These are phyloP conservation scores for Cutaneotrichosporon cutaneum DNA, from an alignment of 1,284 basidiomycete species.

Conservation along the genomic window DNA sequence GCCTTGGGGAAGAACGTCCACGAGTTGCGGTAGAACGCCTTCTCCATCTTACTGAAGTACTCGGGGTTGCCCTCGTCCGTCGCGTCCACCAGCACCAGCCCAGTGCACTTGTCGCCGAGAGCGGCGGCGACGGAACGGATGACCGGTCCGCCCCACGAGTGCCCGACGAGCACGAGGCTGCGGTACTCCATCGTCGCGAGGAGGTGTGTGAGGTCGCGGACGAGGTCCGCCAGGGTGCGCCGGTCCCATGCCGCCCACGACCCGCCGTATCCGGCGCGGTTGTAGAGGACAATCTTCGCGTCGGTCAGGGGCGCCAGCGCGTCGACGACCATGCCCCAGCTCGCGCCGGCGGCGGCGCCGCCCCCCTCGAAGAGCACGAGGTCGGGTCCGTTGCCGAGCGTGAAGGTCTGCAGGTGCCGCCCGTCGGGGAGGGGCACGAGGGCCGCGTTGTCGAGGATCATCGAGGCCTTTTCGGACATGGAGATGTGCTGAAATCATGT, in stretches of 20 bases:
- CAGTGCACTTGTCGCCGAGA: neutral
- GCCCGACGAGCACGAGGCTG: slow-evolving; percentile 13
- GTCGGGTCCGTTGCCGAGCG: slow-evolving; percentile 1
- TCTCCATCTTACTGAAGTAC: slow-evolving; percentile 10
- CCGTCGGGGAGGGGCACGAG: slow-evolving; percentile 2
- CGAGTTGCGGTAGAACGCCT: slow-evolving; percentile 11
- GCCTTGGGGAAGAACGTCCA: slow-evolving; percentile 12
- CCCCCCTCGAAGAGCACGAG: slow-evolving; percentile 13
- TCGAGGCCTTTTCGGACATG: slow-evolving; percentile 1
- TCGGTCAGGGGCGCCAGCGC: neutral
- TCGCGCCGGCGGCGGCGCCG: neutral
- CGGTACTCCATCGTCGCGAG: slow-evolving; percentile 1
- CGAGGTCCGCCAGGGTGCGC: slow-evolving; percentile 11
- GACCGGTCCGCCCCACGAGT: slow-evolving; percentile 14
- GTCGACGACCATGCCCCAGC: slow-evolving; percentile 11
- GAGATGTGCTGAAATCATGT: neutral
- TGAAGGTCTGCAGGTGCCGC: slow-evolving; percentile 8
- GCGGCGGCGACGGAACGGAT: neutral
- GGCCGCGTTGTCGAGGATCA: slow-evolving; percentile 10
- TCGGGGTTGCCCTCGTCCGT: slow-evolving; percentile 10
- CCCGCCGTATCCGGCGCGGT: slow-evolving; percentile 12
- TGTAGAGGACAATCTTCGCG: slow-evolving; percentile 7
- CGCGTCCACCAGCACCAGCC: slow-evolving; percentile 12
- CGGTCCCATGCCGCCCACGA: neutral
- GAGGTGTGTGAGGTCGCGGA: slow-evolving; percentile 5